Evolutionary conservation across 495 filamentous ascomycete species (phyloP).

Genomic region (Podospora comata): DNA sequence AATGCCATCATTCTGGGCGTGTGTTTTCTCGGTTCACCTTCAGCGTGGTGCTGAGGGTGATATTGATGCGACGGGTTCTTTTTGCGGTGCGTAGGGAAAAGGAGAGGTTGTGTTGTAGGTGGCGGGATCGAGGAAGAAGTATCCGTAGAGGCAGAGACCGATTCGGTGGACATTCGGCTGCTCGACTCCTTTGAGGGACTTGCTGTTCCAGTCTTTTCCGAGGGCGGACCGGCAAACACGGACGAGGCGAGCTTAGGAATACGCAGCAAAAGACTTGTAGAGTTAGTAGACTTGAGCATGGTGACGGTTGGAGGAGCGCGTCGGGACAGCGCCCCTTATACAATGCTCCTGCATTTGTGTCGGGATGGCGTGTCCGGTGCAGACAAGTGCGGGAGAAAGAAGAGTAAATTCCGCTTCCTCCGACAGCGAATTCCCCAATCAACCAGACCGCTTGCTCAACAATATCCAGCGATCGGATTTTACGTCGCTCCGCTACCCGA

Average conservation of each 20-base stretch:
- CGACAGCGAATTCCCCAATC: background rate
- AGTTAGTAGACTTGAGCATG: conserved; percentile 30
- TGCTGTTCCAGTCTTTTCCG: conserved; percentile 28
- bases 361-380: background rate
- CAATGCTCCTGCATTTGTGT: conserved; percentile 13
- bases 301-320: conserved; percentile 13
- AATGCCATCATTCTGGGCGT: conserved; percentile 37
- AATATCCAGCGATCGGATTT: conserved; percentile 22
- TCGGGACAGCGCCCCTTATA: conserved; percentile 24
- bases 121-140: background rate
- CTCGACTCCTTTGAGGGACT: conserved; percentile 13
- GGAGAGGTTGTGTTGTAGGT: conserved; percentile 5
- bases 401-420: conserved; percentile 3
- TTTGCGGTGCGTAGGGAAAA: conserved; percentile 8
- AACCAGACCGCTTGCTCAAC: conserved; percentile 1
- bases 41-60: conserved; percentile 2
- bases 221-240: background rate
- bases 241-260: background rate
- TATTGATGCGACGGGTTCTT: background rate
- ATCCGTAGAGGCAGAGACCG: background rate
- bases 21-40: background rate
- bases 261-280: background rate
- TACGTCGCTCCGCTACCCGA: conserved; percentile 30
- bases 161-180: conserved; percentile 10
- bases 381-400: background rate